Evolutionary conservation across 164 flowering plant species (phyloP).

Genomic region (Chimonanthus salicifolius): DNA sequence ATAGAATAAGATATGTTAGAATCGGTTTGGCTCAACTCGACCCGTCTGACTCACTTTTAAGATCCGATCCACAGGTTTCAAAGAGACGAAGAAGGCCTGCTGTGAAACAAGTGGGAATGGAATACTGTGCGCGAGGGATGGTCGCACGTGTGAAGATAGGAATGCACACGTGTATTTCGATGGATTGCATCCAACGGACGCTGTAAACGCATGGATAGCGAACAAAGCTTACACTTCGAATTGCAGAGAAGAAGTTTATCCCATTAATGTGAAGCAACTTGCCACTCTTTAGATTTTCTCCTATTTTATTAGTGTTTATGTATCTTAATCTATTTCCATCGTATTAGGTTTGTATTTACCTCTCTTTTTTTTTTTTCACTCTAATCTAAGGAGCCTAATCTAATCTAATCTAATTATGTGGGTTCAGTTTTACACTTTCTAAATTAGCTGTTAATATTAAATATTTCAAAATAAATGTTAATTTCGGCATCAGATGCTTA

Average conservation of each 20-base stretch:
- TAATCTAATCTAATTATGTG: no score
- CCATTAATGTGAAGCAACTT: conserved; percentile 42
- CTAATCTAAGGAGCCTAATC: no score
- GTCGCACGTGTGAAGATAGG: conserved; percentile 35
- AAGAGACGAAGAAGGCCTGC: conserved; percentile 34
- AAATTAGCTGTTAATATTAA: no score
- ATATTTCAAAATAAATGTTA: no score
- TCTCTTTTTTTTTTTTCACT: no score
- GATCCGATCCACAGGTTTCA: conserved; percentile 34
- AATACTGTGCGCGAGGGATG: conserved; percentile 40
- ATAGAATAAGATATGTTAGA: no score
- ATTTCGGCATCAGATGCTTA: no score
- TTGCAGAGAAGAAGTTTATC: conserved; percentile 37
- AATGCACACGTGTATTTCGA: conserved; percentile 46
- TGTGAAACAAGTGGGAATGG: conserved; percentile 48
- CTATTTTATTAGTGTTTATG: no score
- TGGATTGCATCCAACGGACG: conserved; percentile 65
- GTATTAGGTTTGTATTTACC: no score
- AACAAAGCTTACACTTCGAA: conserved; percentile 45
- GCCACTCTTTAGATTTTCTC: conserved; percentile 3
- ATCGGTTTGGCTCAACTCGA: no score
- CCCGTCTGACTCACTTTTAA: background rate
- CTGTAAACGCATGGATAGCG: conserved; percentile 43
- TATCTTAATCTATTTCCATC: no score
- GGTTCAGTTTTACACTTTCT: no score